These are phyloP conservation scores for Backusella westeae DNA, from an alignment of 192 early-diverging fungal species.

Conservation along the genomic window DNA sequence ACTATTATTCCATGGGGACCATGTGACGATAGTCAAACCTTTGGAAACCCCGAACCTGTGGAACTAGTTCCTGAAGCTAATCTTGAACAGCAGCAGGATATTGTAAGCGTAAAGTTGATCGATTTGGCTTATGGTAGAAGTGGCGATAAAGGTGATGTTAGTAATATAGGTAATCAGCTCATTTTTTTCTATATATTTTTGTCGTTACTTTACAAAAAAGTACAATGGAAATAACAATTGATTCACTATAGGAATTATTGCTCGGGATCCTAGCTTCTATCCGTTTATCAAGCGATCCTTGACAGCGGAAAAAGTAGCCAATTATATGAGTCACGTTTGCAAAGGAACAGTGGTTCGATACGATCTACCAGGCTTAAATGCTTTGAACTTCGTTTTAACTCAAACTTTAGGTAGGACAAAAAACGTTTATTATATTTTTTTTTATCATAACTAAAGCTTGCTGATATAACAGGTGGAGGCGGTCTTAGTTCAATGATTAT, in stretches of 20 bases:
- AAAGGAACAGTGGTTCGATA: slow-evolving; percentile 55
- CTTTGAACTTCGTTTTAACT: slow-evolving; percentile 65
- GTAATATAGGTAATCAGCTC: slow-evolving; percentile 34
- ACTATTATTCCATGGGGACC: slow-evolving; percentile 29
- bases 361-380: slow-evolving; percentile 54
- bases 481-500: slow-evolving; percentile 57
- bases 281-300: slow-evolving; percentile 51
- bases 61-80: slow-evolving; percentile 22
- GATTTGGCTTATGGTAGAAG: slow-evolving; percentile 57
- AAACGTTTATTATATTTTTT: neutral
- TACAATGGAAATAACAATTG: neutral
- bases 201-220: neutral
- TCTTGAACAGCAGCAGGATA: neutral
- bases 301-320: slow-evolving; percentile 46
- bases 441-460: neutral
- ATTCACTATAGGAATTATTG: slow-evolving; percentile 47
- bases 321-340: slow-evolving; percentile 57
- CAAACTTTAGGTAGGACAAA: slow-evolving; percentile 41
- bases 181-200: neutral
- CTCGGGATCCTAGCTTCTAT: slow-evolving; percentile 53
- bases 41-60: slow-evolving; percentile 24
- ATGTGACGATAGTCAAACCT: slow-evolving; percentile 15
- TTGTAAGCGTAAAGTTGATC: slow-evolving; percentile 50
- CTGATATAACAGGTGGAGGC: slow-evolving; percentile 43
- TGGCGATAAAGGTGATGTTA: slow-evolving; percentile 65